Percentiles rank a stretch among this genome's conserved stretches.
These are phyloP conservation scores for Zygoascus tannicola DNA, from an alignment of 805 yeast species.

Conservation along the genomic window DNA sequence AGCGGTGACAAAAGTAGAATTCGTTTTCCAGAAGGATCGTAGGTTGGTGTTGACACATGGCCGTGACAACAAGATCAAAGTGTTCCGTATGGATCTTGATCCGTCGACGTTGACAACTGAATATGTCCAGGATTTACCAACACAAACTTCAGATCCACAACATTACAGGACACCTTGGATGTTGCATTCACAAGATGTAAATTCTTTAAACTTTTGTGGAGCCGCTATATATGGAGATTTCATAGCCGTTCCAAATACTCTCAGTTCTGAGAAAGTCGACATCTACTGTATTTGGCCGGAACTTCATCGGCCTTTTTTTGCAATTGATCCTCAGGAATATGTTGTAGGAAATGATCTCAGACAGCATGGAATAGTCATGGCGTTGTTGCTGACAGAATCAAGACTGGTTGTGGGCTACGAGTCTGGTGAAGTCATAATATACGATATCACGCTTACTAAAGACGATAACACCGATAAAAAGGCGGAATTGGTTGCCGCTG, in stretches of 20 bases:
- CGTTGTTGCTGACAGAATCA: conserved; percentile 32
- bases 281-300: conserved; percentile 23
- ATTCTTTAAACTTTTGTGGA: conserved; percentile 63
- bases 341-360: conserved; percentile 9
- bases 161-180: conserved; percentile 26
- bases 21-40: conserved; percentile 5
- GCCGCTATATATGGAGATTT: conserved; percentile 36
- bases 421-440: conserved; percentile 49
- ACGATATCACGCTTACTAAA: conserved; percentile 16
- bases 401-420: conserved; percentile 52
- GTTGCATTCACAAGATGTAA: conserved; percentile 52
- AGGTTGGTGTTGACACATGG: conserved; percentile 47
- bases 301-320: conserved; percentile 6
- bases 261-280: conserved; percentile 56
- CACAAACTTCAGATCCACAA: conserved; percentile 14
- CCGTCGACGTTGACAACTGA: not conserved
- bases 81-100: conserved; percentile 22
- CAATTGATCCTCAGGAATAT: conserved; percentile 11
- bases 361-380: conserved; percentile 59
- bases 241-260: conserved; percentile 54
- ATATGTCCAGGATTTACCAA: conserved; percentile 33
- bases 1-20: conserved; percentile 42
- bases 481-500: conserved; percentile 10
- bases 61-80: conserved; percentile 43
- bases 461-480: not conserved